Evolutionary conservation across 2,329 filamentous ascomycete genomes (phyloP).

Genomic region (Geoglossum cookeanum): DNA sequence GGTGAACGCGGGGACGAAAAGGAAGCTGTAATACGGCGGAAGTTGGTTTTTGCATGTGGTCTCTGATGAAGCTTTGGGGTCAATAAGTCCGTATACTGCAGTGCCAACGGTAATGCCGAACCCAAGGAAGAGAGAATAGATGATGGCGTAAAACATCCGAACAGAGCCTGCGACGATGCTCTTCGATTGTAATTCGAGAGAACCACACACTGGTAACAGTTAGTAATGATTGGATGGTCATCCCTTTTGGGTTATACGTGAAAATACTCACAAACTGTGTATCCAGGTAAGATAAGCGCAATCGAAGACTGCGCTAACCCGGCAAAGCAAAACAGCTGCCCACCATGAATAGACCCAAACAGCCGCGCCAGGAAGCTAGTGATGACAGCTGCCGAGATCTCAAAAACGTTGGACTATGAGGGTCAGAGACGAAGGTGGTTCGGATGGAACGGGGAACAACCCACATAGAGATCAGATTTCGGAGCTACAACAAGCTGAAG

Average conservation of each 20-base stretch:
- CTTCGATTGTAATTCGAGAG: conserved; percentile 48
- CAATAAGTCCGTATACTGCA: conserved; percentile 42
- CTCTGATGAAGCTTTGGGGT: conserved; percentile 30
- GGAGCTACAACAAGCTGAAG: conserved; percentile 60
- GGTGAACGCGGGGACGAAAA: conserved; percentile 57
- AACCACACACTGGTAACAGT: conserved; percentile 25
- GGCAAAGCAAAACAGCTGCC: conserved; percentile 49
- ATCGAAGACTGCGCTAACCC: conserved; percentile 55
- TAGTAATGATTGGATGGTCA: too few relatives aligned
- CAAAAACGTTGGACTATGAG: conserved; percentile 26
- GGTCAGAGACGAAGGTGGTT: neutral
- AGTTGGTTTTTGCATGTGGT: conserved; percentile 30
- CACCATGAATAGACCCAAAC: conserved; percentile 43
- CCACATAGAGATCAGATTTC: conserved; percentile 45
- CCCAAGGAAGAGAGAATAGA: conserved; percentile 53
- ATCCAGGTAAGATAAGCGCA: conserved; percentile 53
- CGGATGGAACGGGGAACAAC: neutral
- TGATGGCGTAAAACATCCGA: conserved; percentile 55
- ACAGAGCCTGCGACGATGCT: conserved; percentile 53
- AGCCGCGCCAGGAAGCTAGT: conserved; percentile 52
- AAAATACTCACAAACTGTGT: conserved; percentile 29
- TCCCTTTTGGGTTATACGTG: neutral
- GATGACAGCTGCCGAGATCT: conserved; percentile 42
- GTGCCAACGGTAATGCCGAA: conserved; percentile 53
- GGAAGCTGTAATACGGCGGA: conserved; percentile 37